Base-by-base conservation (phyloP, 2,329 filamentous ascomycete species). In the Leptographium procerum region DNA sequence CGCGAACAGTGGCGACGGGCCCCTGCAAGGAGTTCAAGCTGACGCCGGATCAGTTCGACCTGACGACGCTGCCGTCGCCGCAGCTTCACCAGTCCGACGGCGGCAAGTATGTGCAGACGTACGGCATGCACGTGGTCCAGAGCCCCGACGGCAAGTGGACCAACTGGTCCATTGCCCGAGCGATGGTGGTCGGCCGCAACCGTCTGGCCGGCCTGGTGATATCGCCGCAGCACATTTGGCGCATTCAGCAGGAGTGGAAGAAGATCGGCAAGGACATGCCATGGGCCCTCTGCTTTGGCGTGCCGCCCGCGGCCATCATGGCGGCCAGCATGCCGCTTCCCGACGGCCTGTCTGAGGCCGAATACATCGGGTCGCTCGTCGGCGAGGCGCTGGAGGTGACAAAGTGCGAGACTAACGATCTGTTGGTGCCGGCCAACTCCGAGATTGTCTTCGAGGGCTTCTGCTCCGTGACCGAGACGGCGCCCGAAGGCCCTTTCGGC, bases 371-470 rank as follows among this genome's bases (percentile, higher is more conserved):
- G 1, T 71, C 76, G 0, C 67, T 81, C 57, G 69, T 69, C 1
- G 77, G 77, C 2, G 60, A 65, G 0, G 67, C 77, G 0, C 58
- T 80, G 7, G 73, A 80, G 34, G 62, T 81, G 0, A 73, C 77
- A 40, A 80, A 79, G 61, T 80, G 77, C 57, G 77, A 80, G n/a
- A 76, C 72, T 0, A 81, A 76, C 58, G 69, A 73, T 28, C 64
- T 81, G 0, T 64, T 69, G 4, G 76, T 81, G 1, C 78, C 78
- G 0, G 77, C 78, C 0, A 77, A 72, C 57, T 64, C 69, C 0
- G 78, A 81, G 62, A 80, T 81, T 55, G 73, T 81, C 0, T 65
- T 81, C 1, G 77, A 81, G 58, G 78, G 78, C 3, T 73, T 70
- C 0, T 61, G 76, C 16, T 80, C 76, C 0, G 67, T 74, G 6